Evolutionary conservation across 805 yeast genomes (phyloP).

Genomic region (Wickerhamiella hasegawae): DNA sequence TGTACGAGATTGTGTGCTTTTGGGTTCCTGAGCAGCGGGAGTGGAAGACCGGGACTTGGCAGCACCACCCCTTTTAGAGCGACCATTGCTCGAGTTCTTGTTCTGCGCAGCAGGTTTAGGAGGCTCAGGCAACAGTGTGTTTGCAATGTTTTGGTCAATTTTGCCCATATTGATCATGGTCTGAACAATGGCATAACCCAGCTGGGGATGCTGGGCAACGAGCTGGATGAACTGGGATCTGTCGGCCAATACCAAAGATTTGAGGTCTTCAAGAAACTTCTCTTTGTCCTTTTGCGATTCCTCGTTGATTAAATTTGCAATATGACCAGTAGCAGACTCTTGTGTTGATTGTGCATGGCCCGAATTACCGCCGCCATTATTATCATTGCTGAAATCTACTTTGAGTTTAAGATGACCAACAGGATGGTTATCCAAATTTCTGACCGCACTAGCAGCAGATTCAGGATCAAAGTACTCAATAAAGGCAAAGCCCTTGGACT

Average conservation of each 20-base stretch:
- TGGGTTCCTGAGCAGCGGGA: too few relatives aligned
- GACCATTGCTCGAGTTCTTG: too few relatives aligned
- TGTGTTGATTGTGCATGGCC: conserved; percentile 10
- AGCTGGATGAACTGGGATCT: conserved; percentile 45
- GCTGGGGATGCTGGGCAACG: conserved; percentile 59
- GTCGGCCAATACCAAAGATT: conserved; percentile 38
- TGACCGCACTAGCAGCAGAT: conserved; percentile 79
- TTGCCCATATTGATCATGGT: conserved; percentile 31
- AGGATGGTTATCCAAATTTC: conserved; percentile 67
- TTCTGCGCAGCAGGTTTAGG: too few relatives aligned
- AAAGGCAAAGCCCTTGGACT: conserved; percentile 80
- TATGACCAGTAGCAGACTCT: conserved; percentile 22
- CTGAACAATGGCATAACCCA: conserved; percentile 71
- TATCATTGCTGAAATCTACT: conserved; percentile 58
- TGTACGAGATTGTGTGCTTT: too few relatives aligned
- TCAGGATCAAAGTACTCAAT: conserved; percentile 70
- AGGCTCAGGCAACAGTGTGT: conserved; percentile 7
- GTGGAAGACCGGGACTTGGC: too few relatives aligned
- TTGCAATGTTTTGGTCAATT: conserved; percentile 17
- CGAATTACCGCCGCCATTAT: conserved; percentile 8
- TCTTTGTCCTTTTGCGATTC: conserved; percentile 26
- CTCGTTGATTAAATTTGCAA: conserved; percentile 11
- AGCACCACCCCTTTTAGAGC: too few relatives aligned
- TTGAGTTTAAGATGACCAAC: conserved; percentile 57
- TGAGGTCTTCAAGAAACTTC: conserved; percentile 39